phyloP scores from a whole-genome alignment of 495 filamentous ascomycete genomes.

The Aspergillus bertholletiae region DNA sequence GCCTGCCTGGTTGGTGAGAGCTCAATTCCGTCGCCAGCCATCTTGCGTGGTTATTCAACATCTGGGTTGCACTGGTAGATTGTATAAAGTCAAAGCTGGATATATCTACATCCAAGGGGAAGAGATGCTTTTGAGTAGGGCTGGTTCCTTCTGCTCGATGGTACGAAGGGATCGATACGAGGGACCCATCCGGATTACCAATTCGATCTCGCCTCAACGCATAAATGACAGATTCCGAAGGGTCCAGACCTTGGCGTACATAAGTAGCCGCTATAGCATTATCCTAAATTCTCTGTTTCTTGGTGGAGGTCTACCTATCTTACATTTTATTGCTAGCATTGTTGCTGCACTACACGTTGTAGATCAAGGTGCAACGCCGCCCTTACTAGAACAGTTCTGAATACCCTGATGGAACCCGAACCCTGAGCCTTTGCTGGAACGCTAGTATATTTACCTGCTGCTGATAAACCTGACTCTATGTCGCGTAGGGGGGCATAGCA shows the following conservation, averaged over 20 bases:
- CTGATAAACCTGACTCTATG: no score
- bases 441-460: no score
- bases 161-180: not conserved
- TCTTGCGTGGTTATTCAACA: not conserved
- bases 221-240: not conserved
- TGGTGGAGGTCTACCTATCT: no score
- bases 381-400: no score
- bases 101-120: not conserved
- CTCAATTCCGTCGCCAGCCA: not conserved
- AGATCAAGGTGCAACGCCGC: no score
- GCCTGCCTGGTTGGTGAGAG: not conserved
- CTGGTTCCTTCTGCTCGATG: not conserved
- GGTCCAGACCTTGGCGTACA: not conserved
- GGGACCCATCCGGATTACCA: not conserved
- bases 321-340: no score
- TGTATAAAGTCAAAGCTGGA: not conserved
- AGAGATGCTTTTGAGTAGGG: not conserved
- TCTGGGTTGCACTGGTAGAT: no score
- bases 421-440: no score
- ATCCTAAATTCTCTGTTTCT: no score
- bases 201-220: not conserved
- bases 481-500: no score
- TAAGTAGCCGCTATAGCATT: not conserved
- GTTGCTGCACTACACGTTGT: no score
- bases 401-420: no score